These are phyloP conservation scores for Alternaria sp. DNA, from an alignment of 2,329 filamentous ascomycete genomes.

Conservation along the genomic window DNA sequence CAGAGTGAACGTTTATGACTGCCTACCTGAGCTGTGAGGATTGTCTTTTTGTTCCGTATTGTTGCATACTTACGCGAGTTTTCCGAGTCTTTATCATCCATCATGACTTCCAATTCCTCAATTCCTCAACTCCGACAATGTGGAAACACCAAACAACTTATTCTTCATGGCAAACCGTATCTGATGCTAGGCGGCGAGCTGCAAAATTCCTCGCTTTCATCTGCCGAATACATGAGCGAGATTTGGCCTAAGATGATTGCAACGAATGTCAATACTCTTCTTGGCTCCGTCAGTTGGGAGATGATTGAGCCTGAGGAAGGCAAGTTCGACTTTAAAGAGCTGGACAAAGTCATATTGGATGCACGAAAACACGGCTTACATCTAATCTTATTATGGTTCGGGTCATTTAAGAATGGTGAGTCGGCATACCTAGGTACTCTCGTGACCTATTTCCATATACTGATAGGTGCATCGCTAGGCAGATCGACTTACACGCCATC, in stretches of 20 bases:
- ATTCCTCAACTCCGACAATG: slow-evolving; percentile 35
- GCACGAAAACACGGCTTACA: slow-evolving; percentile 52
- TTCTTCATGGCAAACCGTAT: slow-evolving; percentile 57
- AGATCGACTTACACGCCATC: slow-evolving; percentile 37
- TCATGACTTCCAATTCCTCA: slow-evolving; percentile 9
- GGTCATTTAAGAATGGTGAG: slow-evolving; percentile 58
- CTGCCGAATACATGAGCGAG: slow-evolving; percentile 56
- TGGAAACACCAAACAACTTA: slow-evolving; percentile 46
- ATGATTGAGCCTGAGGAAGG: slow-evolving; percentile 58
- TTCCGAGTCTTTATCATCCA: background rate
- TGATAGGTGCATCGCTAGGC: slow-evolving; percentile 1
- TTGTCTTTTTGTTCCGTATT: background rate
- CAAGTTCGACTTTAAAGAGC: slow-evolving; percentile 54
- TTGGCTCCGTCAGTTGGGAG: slow-evolving; percentile 59
- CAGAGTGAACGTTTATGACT: background rate
- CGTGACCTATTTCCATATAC: background rate
- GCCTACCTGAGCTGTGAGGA: background rate
- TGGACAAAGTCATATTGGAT: slow-evolving; percentile 53
- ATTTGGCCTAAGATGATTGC: slow-evolving; percentile 56
- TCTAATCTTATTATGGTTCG: slow-evolving; percentile 59
- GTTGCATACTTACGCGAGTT: background rate
- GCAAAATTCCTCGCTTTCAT: slow-evolving; percentile 60
- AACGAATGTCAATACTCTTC: slow-evolving; percentile 56
- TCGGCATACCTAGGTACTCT: background rate
- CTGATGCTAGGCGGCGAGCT: slow-evolving; percentile 58